Percentiles rank a stretch among this genome's conserved stretches.
Evolutionary conservation across 345 rosid species (phyloP).

Genomic region (Salix koriyanagi): DNA sequence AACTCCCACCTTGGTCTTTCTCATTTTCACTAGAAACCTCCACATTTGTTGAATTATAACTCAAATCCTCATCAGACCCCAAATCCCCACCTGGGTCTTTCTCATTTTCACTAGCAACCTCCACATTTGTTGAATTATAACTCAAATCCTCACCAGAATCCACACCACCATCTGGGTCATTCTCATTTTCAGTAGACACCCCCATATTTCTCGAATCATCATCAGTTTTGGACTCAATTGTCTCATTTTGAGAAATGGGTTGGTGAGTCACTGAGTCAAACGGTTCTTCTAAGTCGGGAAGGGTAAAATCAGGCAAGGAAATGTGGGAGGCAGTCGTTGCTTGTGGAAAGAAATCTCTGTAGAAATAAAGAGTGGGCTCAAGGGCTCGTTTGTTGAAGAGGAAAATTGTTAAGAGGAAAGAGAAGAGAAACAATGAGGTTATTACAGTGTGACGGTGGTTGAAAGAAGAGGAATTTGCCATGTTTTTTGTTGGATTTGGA

Average conservation of each 20-base stretch:
- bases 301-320: slow-evolving; percentile 14
- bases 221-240: not conserved
- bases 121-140: not conserved
- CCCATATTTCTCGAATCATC: not conserved
- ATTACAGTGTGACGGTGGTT: slow-evolving; percentile 30
- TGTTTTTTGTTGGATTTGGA: slow-evolving; percentile 10
- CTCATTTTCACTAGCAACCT: not conserved
- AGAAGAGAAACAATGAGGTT: slow-evolving; percentile 32
- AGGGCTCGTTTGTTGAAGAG: slow-evolving; percentile 48
- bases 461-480: slow-evolving; percentile 38
- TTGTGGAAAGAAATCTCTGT: slow-evolving; percentile 34
- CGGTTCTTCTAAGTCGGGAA: slow-evolving; percentile 1
- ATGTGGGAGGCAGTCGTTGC: slow-evolving; percentile 14
- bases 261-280: not conserved
- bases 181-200: not conserved
- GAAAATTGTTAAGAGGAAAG: slow-evolving; percentile 48
- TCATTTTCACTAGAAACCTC: not conserved
- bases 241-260: not conserved
- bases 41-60: not conserved
- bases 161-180: not conserved
- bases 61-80: not conserved
- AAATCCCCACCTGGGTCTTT: not conserved
- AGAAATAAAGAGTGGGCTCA: slow-evolving; percentile 41
- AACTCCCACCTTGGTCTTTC: not conserved
- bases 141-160: not conserved